Conservation (phyloP, 2,329 filamentous ascomycete species). For the Hymenoscyphus occultus region DNA sequence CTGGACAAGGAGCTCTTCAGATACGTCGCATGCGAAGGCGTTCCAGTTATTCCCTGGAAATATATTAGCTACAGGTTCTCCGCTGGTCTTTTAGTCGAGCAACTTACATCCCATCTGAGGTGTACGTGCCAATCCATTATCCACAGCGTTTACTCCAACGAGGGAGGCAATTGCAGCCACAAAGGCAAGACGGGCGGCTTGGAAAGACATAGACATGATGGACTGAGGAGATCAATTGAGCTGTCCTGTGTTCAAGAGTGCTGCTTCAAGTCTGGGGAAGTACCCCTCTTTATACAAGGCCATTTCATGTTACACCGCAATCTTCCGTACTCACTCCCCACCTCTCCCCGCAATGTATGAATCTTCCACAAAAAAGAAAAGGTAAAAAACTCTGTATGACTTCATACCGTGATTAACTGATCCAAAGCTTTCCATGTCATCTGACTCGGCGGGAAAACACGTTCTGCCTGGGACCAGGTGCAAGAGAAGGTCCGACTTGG, state of each 20-base stretch:
- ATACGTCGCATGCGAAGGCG: conserved; percentile 49
- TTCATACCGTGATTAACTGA: neutral
- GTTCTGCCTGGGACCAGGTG: neutral
- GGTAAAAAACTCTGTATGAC: neutral
- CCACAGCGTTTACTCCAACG: conserved; percentile 29
- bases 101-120: conserved; percentile 43
- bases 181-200: conserved; percentile 10
- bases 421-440: neutral
- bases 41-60: conserved; percentile 45
- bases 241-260: neutral
- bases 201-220: conserved; percentile 20
- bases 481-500: conserved; percentile 2
- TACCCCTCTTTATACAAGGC: conserved; percentile 16
- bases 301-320: neutral
- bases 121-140: conserved; percentile 42
- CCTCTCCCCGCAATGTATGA: neutral
- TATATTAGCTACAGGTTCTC: conserved; percentile 6
- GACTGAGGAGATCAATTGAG: neutral
- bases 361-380: neutral
- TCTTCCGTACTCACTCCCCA: neutral
- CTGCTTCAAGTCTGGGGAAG: neutral
- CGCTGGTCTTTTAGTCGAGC: neutral
- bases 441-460: neutral
- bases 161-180: conserved; percentile 19
- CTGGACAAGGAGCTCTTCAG: conserved; percentile 47